Evolutionary conservation across 2,329 filamentous ascomycete species (phyloP).

Genomic region (Pyrenophora teres): DNA sequence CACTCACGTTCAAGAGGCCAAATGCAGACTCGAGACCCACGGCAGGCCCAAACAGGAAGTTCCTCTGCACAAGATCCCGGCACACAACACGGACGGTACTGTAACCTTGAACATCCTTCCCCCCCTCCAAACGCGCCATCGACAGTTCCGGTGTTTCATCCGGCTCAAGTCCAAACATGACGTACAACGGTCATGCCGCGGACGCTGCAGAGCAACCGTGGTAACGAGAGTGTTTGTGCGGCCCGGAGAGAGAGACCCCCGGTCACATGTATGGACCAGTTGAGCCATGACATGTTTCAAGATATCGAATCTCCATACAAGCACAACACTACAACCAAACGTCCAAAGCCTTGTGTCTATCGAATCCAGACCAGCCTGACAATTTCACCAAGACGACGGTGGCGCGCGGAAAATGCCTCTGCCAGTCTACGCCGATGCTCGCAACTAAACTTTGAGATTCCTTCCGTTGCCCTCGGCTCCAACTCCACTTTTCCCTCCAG

Average conservation of each 20-base stretch:
- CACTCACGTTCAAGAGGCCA: background rate
- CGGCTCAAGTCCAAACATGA: constrained; percentile 9
- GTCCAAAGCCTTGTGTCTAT: background rate
- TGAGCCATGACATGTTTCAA: constrained; percentile 14
- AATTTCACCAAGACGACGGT: no score
- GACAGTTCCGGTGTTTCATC: constrained; percentile 15
- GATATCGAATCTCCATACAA: constrained; percentile 9
- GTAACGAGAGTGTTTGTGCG: background rate
- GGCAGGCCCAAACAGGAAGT: constrained; percentile 3
- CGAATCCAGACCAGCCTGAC: background rate
- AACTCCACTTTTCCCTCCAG: background rate
- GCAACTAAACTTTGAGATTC: background rate
- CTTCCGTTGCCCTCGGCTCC: no score
- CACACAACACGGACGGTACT: background rate
- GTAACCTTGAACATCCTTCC: no score
- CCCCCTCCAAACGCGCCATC: constrained; percentile 9
- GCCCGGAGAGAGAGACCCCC: constrained; percentile 1
- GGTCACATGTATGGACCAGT: constrained; percentile 7
- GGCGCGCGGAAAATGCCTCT: background rate
- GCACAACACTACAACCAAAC: background rate
- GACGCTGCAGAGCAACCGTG: constrained; percentile 4
- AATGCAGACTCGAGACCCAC: constrained; percentile 1
- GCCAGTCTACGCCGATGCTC: background rate
- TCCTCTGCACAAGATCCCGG: background rate
- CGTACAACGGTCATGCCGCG: constrained; percentile 11